A percentile compares a stretch with the other conserved stretches of the same genome.
Conservation (phyloP, 257 asterid genomes). For the Schizonepeta tenuifolia region DNA sequence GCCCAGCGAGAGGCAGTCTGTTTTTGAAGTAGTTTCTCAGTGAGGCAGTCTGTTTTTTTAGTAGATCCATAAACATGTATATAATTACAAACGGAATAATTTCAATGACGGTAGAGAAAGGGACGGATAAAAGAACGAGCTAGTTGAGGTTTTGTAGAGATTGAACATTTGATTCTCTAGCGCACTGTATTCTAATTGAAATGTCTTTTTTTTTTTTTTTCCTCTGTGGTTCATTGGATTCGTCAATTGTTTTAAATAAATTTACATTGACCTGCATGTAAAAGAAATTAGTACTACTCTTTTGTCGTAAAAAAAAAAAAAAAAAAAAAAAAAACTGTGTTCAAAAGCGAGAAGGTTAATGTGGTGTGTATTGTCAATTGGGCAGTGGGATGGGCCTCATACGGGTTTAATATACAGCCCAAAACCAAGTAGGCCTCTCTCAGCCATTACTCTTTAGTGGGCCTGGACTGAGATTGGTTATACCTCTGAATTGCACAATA, state of each 20-base stretch:
- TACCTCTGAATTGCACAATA: too few species aligned
- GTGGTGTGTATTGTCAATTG: too few species aligned
- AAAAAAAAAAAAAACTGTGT: too few species aligned
- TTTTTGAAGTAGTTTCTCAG: background rate
- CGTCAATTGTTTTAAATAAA: background rate
- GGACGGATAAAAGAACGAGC: background rate
- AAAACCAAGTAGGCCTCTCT: too few species aligned
- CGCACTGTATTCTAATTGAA: background rate
- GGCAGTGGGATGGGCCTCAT: too few species aligned
- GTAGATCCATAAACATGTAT: constrained; percentile 22
- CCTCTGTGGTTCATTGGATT: background rate
- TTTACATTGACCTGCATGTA: too few species aligned
- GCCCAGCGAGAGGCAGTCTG: background rate
- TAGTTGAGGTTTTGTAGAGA: background rate
- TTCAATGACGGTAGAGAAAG: background rate
- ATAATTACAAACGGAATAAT: background rate
- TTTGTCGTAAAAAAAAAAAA: too few species aligned
- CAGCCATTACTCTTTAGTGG: too few species aligned
- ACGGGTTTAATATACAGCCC: too few species aligned
- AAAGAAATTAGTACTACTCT: too few species aligned
- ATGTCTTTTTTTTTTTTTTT: background rate
- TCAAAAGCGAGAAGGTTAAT: too few species aligned
- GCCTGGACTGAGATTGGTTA: too few species aligned
- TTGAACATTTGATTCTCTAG: background rate
- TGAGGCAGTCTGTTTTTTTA: background rate